A percentile compares a stretch with the other conserved stretches of the same genome.
phyloP scores from a whole-genome alignment of 2,329 filamentous ascomycete species.

The Chaetomium sp. region DNA sequence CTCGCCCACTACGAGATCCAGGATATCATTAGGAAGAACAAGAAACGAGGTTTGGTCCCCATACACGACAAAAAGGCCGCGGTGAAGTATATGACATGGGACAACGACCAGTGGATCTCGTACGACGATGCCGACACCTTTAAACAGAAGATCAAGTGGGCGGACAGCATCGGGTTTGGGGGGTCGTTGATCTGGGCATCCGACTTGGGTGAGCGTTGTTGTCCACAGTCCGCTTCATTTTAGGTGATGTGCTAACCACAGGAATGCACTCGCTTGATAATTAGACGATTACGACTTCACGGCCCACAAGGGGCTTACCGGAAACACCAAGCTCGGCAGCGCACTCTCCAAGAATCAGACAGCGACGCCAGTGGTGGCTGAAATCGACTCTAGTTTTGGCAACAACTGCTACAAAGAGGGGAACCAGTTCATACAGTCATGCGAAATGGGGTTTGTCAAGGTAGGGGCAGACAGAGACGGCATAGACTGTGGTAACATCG shows the following conservation, averaged over 20 bases:
- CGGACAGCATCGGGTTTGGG: background rate
- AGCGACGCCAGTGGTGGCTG: too few species aligned
- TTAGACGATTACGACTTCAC: too few species aligned
- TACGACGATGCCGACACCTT: constrained; percentile 33
- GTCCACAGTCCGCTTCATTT: background rate
- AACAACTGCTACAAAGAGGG: too few species aligned
- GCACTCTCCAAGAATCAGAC: too few species aligned
- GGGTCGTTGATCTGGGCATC: background rate
- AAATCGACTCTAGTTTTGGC: too few species aligned
- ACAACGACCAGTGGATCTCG: constrained; percentile 31
- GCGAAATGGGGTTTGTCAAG: too few species aligned
- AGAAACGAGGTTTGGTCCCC: constrained; percentile 11
- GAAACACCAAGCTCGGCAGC: too few species aligned
- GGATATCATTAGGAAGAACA: constrained; percentile 23
- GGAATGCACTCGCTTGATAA: too few species aligned
- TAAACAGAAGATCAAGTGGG: constrained; percentile 23
- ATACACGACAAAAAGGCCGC: constrained; percentile 24
- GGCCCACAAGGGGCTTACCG: too few species aligned
- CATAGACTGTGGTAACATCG: background rate
- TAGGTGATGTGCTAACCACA: background rate
- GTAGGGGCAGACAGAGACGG: background rate
- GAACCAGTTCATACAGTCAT: too few species aligned
- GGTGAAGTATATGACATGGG: constrained; percentile 22
- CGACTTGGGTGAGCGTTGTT: background rate
- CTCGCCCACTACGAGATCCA: too few species aligned